Conservation (phyloP, 176 grass and related monocot genomes). For the Miscanthus lutarioriparius region DNA sequence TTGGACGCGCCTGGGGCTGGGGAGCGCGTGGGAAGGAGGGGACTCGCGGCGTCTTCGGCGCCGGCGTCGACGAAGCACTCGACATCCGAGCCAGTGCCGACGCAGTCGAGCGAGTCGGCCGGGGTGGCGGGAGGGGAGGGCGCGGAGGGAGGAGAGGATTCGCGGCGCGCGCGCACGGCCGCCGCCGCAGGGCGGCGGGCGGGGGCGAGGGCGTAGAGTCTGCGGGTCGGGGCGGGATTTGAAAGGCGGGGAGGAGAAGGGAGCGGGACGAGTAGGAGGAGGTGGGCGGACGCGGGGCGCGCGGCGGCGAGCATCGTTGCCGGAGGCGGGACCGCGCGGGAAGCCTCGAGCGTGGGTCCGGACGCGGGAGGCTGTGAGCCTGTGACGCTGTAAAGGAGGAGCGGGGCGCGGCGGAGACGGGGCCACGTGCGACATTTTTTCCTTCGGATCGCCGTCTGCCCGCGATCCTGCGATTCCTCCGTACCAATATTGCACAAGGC, state of each 20-base stretch:
- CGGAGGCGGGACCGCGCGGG: background rate
- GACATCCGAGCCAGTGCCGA: slow-evolving; percentile 57
- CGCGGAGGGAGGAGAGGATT: slow-evolving; percentile 6
- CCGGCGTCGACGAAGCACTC: slow-evolving; percentile 51
- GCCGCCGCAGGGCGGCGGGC: background rate
- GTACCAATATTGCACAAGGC: no score
- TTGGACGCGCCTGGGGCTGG: background rate
- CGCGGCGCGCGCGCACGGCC: slow-evolving; percentile 12
- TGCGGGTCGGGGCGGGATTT: background rate
- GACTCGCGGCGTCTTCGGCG: background rate
- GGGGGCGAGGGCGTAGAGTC: background rate
- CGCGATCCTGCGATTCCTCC: no score
- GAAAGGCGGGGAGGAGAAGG: background rate
- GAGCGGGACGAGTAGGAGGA: slow-evolving; percentile 3
- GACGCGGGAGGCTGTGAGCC: background rate
- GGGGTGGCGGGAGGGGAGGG: background rate
- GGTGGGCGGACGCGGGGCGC: slow-evolving; percentile 3
- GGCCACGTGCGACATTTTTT: background rate
- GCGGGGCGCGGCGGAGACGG: background rate
- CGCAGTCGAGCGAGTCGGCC: slow-evolving; percentile 47
- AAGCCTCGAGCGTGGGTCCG: background rate
- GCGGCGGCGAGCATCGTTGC: slow-evolving; percentile 42
- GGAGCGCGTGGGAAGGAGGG: background rate
- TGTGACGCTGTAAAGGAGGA: background rate
- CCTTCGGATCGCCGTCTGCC: background rate